Evolutionary conservation across 768 basidiomycete genomes (phyloP).

Genomic region (Boletus rubroflammeus): DNA sequence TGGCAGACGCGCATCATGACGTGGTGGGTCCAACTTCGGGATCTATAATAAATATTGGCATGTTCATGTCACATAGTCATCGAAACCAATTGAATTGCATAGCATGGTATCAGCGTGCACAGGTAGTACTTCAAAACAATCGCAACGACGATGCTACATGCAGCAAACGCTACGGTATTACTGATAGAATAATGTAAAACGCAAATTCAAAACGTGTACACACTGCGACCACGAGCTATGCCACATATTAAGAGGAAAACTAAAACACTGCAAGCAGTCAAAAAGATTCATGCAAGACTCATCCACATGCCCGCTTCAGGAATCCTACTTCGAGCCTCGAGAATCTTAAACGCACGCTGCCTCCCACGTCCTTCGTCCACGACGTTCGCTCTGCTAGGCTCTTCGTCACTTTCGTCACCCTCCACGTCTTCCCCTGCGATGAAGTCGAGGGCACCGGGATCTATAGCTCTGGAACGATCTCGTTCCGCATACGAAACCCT

Average conservation of each 20-base stretch:
- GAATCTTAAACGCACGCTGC: constrained; percentile 61
- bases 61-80: background rate
- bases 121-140: constrained; percentile 13
- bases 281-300: constrained; percentile 54
- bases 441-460: constrained; percentile 70
- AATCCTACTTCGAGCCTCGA: constrained; percentile 64
- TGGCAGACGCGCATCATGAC: no score
- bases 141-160: constrained; percentile 30
- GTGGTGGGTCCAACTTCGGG: background rate
- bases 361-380: constrained; percentile 44
- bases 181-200: constrained; percentile 31
- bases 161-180: constrained; percentile 28
- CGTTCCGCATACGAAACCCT: constrained; percentile 66
- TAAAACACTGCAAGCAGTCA: background rate
- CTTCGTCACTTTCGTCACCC: constrained; percentile 32
- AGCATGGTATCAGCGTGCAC: constrained; percentile 13
- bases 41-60: background rate
- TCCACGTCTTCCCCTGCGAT: constrained; percentile 46
- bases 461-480: constrained; percentile 58
- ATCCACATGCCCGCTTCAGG: constrained; percentile 80
- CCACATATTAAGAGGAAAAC: constrained; percentile 8
- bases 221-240: constrained; percentile 10
- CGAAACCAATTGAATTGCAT: background rate
- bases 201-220: constrained; percentile 10
- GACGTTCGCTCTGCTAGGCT: constrained; percentile 17